Evolutionary conservation across 1,284 basidiomycete species (phyloP).

Genomic region (Athelia psychrophila): DNA sequence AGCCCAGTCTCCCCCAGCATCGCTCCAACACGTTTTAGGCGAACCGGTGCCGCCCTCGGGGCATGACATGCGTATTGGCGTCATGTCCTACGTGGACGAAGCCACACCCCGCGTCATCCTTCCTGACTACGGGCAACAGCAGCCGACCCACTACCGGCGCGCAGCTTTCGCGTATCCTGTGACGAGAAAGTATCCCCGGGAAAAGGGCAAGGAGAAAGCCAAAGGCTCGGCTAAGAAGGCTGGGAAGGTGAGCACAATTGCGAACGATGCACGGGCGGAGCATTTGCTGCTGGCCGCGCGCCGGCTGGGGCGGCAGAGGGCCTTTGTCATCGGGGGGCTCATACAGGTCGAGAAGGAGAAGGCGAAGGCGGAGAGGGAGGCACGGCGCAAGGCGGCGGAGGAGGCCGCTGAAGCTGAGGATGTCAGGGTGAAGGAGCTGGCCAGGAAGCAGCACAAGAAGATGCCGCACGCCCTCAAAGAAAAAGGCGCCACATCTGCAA

Average conservation of each 20-base stretch:
- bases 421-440: not conserved
- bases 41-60: not conserved
- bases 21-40: not conserved
- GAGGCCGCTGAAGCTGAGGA: too few species aligned
- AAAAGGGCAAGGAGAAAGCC: constrained; percentile 9
- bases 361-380: constrained; percentile 28
- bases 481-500: not conserved
- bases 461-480: not conserved
- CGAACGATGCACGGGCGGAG: constrained; percentile 57
- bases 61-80: not conserved
- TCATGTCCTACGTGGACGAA: not conserved
- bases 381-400: constrained; percentile 23
- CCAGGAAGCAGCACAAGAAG: not conserved
- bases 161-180: too few species aligned
- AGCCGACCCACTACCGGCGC: too few species aligned
- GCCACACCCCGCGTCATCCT: not conserved
- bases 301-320: constrained; percentile 51
- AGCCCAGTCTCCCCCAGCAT: too few species aligned
- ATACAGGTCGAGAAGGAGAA: constrained; percentile 28
- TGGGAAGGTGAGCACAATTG: constrained; percentile 22
- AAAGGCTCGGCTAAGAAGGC: not conserved
- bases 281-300: constrained; percentile 58
- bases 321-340: constrained; percentile 41
- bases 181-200: not conserved
- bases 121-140: too few species aligned